Evolutionary conservation across 2,329 filamentous ascomycete species (phyloP).

Genomic region (Acephala macrosclerotiorum): DNA sequence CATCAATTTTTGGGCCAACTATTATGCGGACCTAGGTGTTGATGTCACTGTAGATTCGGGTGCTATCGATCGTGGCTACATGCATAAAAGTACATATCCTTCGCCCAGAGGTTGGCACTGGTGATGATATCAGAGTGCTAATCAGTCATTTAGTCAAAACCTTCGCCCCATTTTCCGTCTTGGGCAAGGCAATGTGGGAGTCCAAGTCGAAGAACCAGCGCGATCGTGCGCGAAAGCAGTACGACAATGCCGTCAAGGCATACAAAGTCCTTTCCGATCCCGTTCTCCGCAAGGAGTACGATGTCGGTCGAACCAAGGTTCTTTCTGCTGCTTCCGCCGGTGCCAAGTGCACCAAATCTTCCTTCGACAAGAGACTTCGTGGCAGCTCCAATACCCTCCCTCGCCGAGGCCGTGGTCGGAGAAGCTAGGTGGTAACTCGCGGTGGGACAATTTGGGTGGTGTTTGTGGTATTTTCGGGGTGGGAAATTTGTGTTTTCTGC

Average conservation of each 20-base stretch:
- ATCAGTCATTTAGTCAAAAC: not conserved
- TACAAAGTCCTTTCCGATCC: conserved; percentile 6
- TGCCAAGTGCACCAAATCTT: not conserved
- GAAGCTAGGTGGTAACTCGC: not conserved
- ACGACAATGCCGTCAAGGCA: not conserved
- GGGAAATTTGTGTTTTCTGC: not conserved
- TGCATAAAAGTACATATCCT: not conserved
- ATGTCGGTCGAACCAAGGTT: not conserved
- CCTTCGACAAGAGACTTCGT: too few relatives aligned
- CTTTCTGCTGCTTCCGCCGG: not conserved
- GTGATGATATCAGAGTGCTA: not conserved
- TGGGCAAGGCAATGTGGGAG: not conserved
- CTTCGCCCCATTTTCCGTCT: not conserved
- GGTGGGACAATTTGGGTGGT: not conserved
- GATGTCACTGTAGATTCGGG: not conserved
- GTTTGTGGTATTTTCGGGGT: not conserved
- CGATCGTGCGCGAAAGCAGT: not conserved
- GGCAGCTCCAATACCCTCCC: too few relatives aligned
- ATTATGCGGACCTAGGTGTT: conserved; percentile 4
- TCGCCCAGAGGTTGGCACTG: not conserved
- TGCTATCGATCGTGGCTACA: conserved; percentile 4
- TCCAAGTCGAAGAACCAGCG: not conserved
- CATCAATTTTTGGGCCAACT: conserved; percentile 2
- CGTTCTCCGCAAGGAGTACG: conserved; percentile 11
- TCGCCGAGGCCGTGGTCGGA: not conserved